Evolutionary conservation across 352 stramenopile species (phyloP).

Genomic region (Aphanomyces cochlioides): DNA sequence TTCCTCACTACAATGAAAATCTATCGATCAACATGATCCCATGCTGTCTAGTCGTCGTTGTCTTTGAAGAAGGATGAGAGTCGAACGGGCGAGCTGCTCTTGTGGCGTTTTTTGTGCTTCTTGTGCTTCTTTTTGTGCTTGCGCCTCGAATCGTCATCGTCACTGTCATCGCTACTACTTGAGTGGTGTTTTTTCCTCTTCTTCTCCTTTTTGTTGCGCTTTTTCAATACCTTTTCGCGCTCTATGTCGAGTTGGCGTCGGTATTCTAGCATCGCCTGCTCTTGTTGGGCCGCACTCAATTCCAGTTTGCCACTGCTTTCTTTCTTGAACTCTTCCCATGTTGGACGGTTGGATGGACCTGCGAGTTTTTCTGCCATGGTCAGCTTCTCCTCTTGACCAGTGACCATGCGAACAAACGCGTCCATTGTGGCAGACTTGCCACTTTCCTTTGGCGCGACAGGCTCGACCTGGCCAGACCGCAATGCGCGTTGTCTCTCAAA

Average conservation of each 20-base stretch:
- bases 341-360: constrained; percentile 88
- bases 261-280: constrained; percentile 94
- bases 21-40: constrained; percentile 34
- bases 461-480: constrained; percentile 35
- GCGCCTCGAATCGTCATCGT: constrained; percentile 28
- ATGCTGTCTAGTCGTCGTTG: background rate
- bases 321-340: constrained; percentile 96
- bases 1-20: constrained; percentile 84
- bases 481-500: constrained; percentile 72
- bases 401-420: constrained; percentile 91
- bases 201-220: constrained; percentile 60
- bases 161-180: constrained; percentile 41
- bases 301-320: constrained; percentile 94
- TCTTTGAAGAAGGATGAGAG: constrained; percentile 91
- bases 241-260: constrained; percentile 89
- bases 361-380: constrained; percentile 92
- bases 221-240: constrained; percentile 74
- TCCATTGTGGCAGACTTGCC: constrained; percentile 86
- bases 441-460: constrained; percentile 8
- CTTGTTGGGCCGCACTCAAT: constrained; percentile 65
- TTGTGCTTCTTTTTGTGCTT: constrained; percentile 37
- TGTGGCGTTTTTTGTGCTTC: constrained; percentile 61
- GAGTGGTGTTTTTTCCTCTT: constrained; percentile 62
- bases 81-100: constrained; percentile 61
- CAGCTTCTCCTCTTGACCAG: constrained; percentile 85